A percentile compares a stretch with the other conserved stretches of the same genome.
phyloP scores from a whole-genome alignment of 192 early-diverging fungal species.

The Piromyces sp. region DNA sequence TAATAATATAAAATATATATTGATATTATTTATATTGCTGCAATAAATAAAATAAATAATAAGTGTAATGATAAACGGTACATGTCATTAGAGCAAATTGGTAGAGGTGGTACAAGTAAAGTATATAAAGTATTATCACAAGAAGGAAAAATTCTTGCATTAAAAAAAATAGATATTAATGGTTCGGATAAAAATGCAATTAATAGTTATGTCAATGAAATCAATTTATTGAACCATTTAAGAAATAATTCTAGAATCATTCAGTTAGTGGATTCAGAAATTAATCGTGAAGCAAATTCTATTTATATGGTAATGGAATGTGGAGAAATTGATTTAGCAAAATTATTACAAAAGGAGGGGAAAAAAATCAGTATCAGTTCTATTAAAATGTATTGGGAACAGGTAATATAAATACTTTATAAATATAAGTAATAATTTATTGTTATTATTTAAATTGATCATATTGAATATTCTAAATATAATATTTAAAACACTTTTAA shows the following conservation, averaged over 20 bases:
- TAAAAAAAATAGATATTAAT: constrained; percentile 65
- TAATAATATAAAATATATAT: no score
- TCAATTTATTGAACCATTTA: constrained; percentile 51
- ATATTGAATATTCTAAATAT: no score
- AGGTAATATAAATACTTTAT: constrained; percentile 28
- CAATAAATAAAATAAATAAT: no score
- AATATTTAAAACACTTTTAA: no score
- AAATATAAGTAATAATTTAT: no score
- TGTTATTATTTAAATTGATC: no score
- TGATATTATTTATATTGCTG: no score
- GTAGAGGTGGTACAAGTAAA: constrained; percentile 72
- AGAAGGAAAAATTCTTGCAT: constrained; percentile 45
- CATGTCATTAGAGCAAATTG: constrained; percentile 27
- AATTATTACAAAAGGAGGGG: constrained; percentile 20
- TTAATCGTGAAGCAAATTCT: constrained; percentile 34
- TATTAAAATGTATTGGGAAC: constrained; percentile 73
- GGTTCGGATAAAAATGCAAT: constrained; percentile 41
- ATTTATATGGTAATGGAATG: constrained; percentile 72
- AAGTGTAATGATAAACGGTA: not conserved
- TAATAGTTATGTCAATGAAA: constrained; percentile 66
- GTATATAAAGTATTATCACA: constrained; percentile 70
- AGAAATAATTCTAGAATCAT: constrained; percentile 54
- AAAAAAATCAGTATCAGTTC: constrained; percentile 26
- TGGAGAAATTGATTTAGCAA: constrained; percentile 74
- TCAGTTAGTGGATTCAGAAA: constrained; percentile 56